Evolutionary conservation across 2,329 filamentous ascomycete species (phyloP).

Genomic region (Geosmithia flava): DNA sequence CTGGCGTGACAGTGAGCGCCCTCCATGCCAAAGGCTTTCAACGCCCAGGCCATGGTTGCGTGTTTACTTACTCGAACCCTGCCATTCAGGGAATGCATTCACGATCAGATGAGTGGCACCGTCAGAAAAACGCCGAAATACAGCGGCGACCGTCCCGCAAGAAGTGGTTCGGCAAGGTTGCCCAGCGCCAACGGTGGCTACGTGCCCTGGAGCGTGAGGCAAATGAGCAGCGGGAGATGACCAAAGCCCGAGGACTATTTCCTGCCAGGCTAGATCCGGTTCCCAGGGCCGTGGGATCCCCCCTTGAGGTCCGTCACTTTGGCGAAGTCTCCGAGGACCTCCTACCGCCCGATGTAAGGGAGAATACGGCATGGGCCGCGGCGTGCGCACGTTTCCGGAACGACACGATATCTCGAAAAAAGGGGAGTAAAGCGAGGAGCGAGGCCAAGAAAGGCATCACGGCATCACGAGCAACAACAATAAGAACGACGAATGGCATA

Average conservation of each 20-base stretch:
- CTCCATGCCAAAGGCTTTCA: constrained; percentile 2
- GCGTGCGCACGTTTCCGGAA: constrained; percentile 24
- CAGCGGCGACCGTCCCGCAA: constrained; percentile 34
- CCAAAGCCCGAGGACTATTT: not conserved
- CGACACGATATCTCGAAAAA: not conserved
- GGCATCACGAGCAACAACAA: too few species aligned
- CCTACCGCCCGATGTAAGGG: constrained; percentile 29
- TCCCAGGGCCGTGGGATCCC: not conserved
- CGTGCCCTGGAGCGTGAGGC: constrained; percentile 8
- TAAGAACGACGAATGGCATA: not conserved
- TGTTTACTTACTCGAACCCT: constrained; percentile 37
- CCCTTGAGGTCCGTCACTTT: constrained; percentile 18
- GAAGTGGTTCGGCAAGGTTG: constrained; percentile 33
- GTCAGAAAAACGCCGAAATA: constrained; percentile 36
- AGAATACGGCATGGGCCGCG: constrained; percentile 31
- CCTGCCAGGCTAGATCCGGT: not conserved
- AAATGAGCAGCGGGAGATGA: constrained; percentile 5
- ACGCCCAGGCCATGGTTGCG: constrained; percentile 8
- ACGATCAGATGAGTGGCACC: constrained; percentile 31
- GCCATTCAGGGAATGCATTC: constrained; percentile 32
- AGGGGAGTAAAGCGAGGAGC: not conserved
- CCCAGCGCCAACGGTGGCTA: constrained; percentile 21
- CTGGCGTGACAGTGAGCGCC: constrained; percentile 6
- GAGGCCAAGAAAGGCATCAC: not conserved
- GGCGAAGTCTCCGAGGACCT: constrained; percentile 22